phyloP scores from a whole-genome alignment of 805 yeast genomes.

The Starmerella ratchasimensis region DNA sequence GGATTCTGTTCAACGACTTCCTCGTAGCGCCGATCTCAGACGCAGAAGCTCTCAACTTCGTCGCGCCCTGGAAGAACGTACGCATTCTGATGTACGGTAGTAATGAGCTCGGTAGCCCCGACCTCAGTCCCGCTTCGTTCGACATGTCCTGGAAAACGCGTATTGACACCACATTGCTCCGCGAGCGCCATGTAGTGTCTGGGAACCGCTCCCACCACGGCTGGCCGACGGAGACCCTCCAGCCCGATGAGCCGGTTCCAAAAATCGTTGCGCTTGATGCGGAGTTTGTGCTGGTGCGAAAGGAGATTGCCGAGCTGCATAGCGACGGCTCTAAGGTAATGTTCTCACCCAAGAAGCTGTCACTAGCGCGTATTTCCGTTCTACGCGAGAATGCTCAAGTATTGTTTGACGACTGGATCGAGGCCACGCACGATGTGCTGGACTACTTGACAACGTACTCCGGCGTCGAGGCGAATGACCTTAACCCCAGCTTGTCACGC shows the following conservation, averaged over 20 bases:
- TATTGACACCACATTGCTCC: slow-evolving; percentile 52
- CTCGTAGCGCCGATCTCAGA: slow-evolving; percentile 63
- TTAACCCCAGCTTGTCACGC: slow-evolving; percentile 52
- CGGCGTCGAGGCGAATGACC: slow-evolving; percentile 88
- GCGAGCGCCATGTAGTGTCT: slow-evolving; percentile 60
- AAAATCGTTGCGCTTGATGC: slow-evolving; percentile 83
- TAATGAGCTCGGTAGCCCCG: background rate
- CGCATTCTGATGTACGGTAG: slow-evolving; percentile 16
- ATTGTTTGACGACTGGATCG: slow-evolving; percentile 85
- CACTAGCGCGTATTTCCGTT: slow-evolving; percentile 82
- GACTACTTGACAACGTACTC: slow-evolving; percentile 83
- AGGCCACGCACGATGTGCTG: slow-evolving; percentile 48
- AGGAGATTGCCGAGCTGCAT: slow-evolving; percentile 66
- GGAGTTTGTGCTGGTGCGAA: slow-evolving; percentile 74
- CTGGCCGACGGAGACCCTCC: slow-evolving; percentile 41
- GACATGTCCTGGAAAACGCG: slow-evolving; percentile 36
- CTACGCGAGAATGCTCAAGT: slow-evolving; percentile 31
- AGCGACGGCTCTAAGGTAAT: slow-evolving; percentile 57
- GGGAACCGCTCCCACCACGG: slow-evolving; percentile 37
- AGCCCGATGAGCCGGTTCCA: slow-evolving; percentile 61
- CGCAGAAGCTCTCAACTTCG: slow-evolving; percentile 61
- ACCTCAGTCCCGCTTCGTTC: slow-evolving; percentile 23
- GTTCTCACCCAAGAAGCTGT: slow-evolving; percentile 58
- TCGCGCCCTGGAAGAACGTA: slow-evolving; percentile 74
- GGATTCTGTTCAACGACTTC: slow-evolving; percentile 89